These are phyloP conservation scores for Blastobotrys aristatus DNA, from an alignment of 1,139 yeast species.

Conservation along the genomic window DNA sequence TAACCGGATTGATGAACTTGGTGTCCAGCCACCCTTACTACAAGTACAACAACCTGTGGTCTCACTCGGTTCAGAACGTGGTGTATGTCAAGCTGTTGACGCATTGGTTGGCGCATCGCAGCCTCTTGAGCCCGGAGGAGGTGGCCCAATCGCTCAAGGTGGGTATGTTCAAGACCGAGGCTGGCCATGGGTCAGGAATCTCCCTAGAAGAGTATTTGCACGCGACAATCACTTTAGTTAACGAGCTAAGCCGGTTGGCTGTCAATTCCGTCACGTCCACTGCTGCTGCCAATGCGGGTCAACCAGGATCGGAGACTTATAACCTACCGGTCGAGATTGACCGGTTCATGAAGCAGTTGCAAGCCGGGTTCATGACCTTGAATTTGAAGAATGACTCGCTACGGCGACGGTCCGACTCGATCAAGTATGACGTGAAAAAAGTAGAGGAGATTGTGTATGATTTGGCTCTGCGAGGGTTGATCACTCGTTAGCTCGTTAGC, in stretches of 20 bases:
- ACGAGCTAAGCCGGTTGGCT: conserved; percentile 31
- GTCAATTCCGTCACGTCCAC: conserved; percentile 30
- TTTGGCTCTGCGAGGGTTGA: conserved; percentile 28
- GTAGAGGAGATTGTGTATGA: conserved; percentile 35
- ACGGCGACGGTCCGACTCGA: conserved; percentile 31
- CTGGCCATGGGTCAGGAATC: conserved; percentile 20
- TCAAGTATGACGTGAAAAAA: conserved; percentile 35
- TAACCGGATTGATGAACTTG: conserved; percentile 11
- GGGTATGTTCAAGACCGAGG: conserved; percentile 4
- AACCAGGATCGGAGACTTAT: conserved; percentile 11
- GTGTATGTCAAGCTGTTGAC: conserved; percentile 19
- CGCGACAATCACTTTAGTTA: conserved; percentile 28
- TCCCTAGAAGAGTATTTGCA: conserved; percentile 33
- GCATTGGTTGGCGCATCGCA: conserved; percentile 22
- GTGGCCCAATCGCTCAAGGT: conserved; percentile 20
- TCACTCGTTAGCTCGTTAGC: conserved; percentile 11
- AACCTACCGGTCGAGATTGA: conserved; percentile 19
- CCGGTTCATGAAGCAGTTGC: conserved; percentile 29
- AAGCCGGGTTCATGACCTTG: conserved; percentile 30
- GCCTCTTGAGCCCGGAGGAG: conserved; percentile 18
- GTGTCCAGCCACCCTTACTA: conserved; percentile 23
- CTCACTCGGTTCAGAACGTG: conserved; percentile 25
- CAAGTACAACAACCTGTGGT: conserved; percentile 27
- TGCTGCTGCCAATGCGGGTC: conserved; percentile 18
- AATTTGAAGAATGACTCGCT: conserved; percentile 34